Conservation (phyloP, 1,139 yeast genomes). For the Hansenula anomala region DNA sequence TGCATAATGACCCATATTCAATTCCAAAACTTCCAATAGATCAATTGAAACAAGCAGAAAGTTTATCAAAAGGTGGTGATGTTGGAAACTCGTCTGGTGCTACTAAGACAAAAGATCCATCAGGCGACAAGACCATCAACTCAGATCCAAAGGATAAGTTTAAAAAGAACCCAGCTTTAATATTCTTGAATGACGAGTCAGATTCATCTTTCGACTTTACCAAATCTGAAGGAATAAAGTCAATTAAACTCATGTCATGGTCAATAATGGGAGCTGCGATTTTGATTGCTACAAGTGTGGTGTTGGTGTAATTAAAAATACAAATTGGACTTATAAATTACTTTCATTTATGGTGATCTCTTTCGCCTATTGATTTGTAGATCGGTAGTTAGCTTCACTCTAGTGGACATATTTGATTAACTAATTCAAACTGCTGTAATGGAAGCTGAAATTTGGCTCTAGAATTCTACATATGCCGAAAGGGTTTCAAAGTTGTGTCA, state of each 20-base stretch:
- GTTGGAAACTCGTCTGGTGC: too few relatives aligned
- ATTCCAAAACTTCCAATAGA: conserved; percentile 1
- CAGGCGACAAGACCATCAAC: background rate
- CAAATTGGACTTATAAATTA: background rate
- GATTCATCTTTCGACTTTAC: conserved; percentile 6
- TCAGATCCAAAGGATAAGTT: conserved; percentile 5
- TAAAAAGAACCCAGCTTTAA: conserved; percentile 11
- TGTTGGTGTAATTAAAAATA: background rate
- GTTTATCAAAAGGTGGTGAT: too few relatives aligned
- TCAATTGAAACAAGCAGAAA: background rate
- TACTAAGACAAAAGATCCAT: background rate
- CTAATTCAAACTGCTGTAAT: too few relatives aligned
- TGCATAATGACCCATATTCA: background rate
- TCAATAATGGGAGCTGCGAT: conserved; percentile 4
- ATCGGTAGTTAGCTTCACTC: too few relatives aligned
- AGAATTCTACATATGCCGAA: too few relatives aligned
- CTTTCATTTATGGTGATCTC: background rate
- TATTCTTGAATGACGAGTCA: conserved; percentile 3
- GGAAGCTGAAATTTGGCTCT: too few relatives aligned
- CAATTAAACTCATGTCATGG: conserved; percentile 1
- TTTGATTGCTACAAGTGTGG: conserved; percentile 3
- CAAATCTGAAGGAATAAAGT: conserved; percentile 1
- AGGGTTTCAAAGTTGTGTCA: too few relatives aligned
- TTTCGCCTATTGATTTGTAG: background rate
- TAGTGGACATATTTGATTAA: too few relatives aligned